These are phyloP conservation scores for Xylariomycetidae sp. DNA, from an alignment of 2,329 filamentous ascomycete genomes.

Conservation along the genomic window DNA sequence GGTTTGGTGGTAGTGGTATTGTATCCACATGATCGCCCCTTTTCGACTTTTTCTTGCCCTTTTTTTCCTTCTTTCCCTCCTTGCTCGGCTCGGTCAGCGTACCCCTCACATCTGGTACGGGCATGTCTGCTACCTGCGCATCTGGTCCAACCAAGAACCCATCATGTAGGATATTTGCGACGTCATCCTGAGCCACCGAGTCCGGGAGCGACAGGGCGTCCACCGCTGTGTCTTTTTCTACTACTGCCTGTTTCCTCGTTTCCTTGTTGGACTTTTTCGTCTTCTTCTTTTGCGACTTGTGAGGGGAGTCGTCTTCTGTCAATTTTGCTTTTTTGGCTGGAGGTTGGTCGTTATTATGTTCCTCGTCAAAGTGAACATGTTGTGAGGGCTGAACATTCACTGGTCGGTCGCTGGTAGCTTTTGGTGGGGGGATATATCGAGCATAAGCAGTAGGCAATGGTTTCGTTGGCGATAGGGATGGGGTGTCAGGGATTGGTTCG, in stretches of 20 bases:
- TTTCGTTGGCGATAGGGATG: conserved; percentile 5
- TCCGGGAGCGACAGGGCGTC: no score
- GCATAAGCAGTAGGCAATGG: conserved; percentile 25
- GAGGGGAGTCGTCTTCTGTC: conserved; percentile 25
- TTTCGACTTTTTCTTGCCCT: conserved; percentile 18
- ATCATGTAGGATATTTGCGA: no score
- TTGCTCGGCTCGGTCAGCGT: no score
- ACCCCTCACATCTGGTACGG: no score
- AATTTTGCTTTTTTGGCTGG: conserved; percentile 33
- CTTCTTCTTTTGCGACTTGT: conserved; percentile 22
- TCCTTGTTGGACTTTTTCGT: conserved; percentile 31
- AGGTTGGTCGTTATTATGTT: conserved; percentile 11
- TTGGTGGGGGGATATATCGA: conserved; percentile 32
- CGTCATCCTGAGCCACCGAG: no score
- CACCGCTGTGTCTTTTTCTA: conserved; percentile 12
- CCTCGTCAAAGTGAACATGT: conserved; percentile 18
- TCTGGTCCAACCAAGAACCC: no score
- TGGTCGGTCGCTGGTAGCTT: conserved; percentile 14
- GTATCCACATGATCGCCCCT: conserved; percentile 11
- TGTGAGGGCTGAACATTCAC: conserved; percentile 7
- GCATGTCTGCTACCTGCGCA: no score
- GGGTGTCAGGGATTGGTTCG: conserved; percentile 7
- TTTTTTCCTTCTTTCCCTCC: conserved; percentile 19
- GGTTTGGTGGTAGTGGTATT: conserved; percentile 3
- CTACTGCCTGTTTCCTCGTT: conserved; percentile 31